A percentile compares a stretch with the other conserved stretches of the same genome.
These are phyloP conservation scores for Anthracocystis walkeri DNA, from an alignment of 1,284 basidiomycete species.

Conservation along the genomic window DNA sequence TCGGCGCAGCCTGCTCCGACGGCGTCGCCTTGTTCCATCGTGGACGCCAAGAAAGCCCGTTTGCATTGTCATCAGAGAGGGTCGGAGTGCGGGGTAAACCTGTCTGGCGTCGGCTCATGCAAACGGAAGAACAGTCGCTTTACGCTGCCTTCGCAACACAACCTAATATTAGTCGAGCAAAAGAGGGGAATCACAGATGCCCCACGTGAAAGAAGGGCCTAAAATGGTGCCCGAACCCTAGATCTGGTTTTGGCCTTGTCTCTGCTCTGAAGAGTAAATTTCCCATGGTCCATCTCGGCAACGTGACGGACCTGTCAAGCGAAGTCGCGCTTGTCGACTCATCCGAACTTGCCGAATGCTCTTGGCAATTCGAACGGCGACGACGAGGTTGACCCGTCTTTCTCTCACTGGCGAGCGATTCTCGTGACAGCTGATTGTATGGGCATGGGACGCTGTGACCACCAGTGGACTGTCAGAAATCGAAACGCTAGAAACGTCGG, in stretches of 20 bases:
- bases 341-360: conserved; percentile 5
- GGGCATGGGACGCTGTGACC: background rate
- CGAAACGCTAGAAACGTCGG: background rate
- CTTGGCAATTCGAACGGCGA: conserved; percentile 6
- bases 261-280: background rate
- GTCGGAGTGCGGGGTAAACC: background rate
- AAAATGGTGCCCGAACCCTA: background rate
- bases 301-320: background rate
- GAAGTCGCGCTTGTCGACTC: background rate
- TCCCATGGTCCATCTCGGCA: conserved; percentile 13
- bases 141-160: background rate
- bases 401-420: background rate
- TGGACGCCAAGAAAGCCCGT: background rate
- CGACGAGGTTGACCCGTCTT: background rate
- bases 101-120: background rate
- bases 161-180: conserved; percentile 1
- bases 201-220: conserved; percentile 1
- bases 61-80: background rate
- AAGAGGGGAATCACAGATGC: background rate
- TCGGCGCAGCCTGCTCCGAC: background rate
- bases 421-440: background rate
- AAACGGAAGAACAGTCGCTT: background rate
- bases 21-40: background rate
- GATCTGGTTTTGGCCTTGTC: conserved; percentile 1
- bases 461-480: background rate